Conservation (phyloP, 1,139 yeast species). For the Kodamaea sp. region DNA sequence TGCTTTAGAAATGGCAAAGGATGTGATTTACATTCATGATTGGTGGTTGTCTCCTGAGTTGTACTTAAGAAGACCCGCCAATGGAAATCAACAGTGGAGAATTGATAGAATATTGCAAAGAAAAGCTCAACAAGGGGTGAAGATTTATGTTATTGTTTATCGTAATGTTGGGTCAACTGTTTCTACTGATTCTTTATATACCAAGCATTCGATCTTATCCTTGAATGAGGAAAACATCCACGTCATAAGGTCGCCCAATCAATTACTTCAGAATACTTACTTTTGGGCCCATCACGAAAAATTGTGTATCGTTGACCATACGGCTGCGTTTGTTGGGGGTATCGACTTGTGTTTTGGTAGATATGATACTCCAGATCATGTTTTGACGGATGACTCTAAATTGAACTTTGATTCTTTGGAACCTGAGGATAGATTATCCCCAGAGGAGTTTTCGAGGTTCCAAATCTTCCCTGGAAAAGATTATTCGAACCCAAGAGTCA, state of each 20-base stretch:
- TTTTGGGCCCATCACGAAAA: constrained; percentile 99
- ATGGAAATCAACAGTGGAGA: constrained; percentile 94
- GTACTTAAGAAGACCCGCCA: constrained; percentile 89
- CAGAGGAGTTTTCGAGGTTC: constrained; percentile 44
- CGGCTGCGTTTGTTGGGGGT: constrained; percentile 92
- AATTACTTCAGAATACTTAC: constrained; percentile 85
- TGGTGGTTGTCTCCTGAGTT: constrained; percentile 99
- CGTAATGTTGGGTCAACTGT: constrained; percentile 94
- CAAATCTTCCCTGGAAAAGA: constrained; percentile 96
- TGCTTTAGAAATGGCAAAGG: constrained; percentile 92
- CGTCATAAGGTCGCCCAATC: constrained; percentile 94
- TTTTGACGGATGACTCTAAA: constrained; percentile 70
- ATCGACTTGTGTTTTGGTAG: constrained; percentile 95
- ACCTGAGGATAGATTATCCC: constrained; percentile 27
- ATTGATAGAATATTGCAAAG: constrained; percentile 84
- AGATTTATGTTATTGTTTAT: constrained; percentile 89
- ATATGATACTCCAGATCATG: constrained; percentile 96
- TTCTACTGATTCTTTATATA: constrained; percentile 90
- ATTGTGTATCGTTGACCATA: constrained; percentile 80
- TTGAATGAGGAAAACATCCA: constrained; percentile 81
- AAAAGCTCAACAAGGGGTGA: constrained; percentile 93
- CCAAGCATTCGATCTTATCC: constrained; percentile 88
- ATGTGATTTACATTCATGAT: constrained; percentile 91
- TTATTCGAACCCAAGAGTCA: constrained; percentile 91
- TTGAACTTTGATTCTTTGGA: constrained; percentile 40